Base-by-base conservation (phyloP, 176 grass and related monocot genomes). In the Raddia distichophylla region DNA sequence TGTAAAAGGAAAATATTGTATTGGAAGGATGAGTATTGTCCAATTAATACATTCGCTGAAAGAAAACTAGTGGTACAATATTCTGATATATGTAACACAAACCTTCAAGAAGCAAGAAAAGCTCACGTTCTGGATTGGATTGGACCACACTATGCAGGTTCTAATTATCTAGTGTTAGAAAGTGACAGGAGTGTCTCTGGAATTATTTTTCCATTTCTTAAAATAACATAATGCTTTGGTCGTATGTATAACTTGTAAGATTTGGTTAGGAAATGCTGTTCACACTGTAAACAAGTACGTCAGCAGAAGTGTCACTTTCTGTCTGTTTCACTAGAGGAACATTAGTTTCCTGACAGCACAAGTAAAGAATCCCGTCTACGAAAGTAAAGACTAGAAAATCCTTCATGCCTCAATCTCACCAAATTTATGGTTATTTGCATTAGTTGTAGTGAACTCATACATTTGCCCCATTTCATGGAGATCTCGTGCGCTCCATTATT, bases 291-390 rank as follows among this genome's bases (percentile, higher is more conserved):
- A 52, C 12, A 71, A 71, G 10, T 49, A 71, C 35, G 37, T 43
- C 9, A 67, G 64, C 15, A 67, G 35, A 67, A 40, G 10, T 44
- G 1, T 2, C 17, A 68, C 32, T 54, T 73, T 73, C 7, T 54
- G 69, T 13, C 27, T 27, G 27, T 73, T 54, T 54, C 7, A 3
- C 33, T 10, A 18, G 46, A 55, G 8, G 22, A 40, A n/a, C 32
- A 10, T 74, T 56, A 19, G 8, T 42, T 74, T 74, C 71, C 71
- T 57, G 34, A n/a, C 16, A 42, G 71, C 53, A 57, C 10, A 74
- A 44, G 71, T 16, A 11, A 58, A 37, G 34, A 74, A 74, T 74
- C 52, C 9, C 58, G 42, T 43, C 42, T 68, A 10, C 27, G 10
- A 74, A 74, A 57, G 52, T 3, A 74, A 57, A 17, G 51, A 40